Evolutionary conservation across 164 flowering plant species (phyloP), one percentile per base, ranked within the genome.

Genomic region (Saururus chinensis): DNA sequence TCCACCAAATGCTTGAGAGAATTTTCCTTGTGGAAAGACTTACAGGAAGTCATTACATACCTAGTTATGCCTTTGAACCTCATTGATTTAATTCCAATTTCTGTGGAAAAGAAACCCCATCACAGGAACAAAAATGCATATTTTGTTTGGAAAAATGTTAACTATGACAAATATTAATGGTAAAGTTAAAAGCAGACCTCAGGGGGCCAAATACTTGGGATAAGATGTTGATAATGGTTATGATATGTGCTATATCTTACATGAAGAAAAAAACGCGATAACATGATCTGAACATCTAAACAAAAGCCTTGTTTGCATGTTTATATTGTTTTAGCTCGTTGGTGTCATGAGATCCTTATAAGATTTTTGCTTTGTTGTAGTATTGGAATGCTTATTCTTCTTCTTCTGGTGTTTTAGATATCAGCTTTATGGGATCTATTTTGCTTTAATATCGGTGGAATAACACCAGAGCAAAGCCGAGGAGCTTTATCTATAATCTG

Each of bases 391-490:
- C 48, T 40, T 0, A 8, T 14, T 21, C 13, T 61, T 53, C 54
- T 25, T 53, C 35, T 30, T 11, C n/a, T 70, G 63, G 25, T 11
- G 58, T 70, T 63, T 76, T 68, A 95, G 99, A 79, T 90, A 62
- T 81, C 97, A 52, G 86, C 96, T 54, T 73, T 95, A 63, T 95
- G 99, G 99, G 99, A 95, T 75, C 83, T 83, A 75, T 95, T 95
- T 75, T 84, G 89, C 81, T 95, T 95, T 63, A 95, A 83, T 69
- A 73, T 87, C 61, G 79, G 67, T 72, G 96, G 95, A 67, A 89
- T 89, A 23, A 88, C 91, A 19, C 89, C 91, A 66, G 89, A 83
- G 76, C 96, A 90, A 81, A 83, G 99, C 66, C 89, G 97, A 57
- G 97, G 93, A 60, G 99, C 99, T 71, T 75, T 95, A 55, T 82